Percentiles rank a stretch among this genome's conserved stretches.
Conservation (phyloP, 345 rosid species). For the Ailanthus altissimus region DNA sequence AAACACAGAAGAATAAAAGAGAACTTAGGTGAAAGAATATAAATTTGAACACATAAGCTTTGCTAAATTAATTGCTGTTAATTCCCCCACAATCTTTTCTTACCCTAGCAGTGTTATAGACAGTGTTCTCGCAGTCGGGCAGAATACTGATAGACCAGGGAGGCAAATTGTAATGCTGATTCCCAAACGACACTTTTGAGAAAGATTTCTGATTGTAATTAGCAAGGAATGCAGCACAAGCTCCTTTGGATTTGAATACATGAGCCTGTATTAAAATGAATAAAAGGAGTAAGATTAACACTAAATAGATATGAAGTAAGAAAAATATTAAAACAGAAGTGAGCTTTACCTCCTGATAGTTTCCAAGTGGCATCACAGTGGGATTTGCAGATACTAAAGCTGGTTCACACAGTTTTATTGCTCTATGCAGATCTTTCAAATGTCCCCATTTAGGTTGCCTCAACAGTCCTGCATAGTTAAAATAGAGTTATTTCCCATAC, state of each 20-base stretch:
- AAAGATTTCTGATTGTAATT: conserved; percentile 67
- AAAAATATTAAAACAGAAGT: conserved; percentile 10
- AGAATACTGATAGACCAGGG: conserved; percentile 99
- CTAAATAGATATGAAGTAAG: background rate
- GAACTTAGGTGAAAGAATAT: background rate
- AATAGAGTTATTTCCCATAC: conserved; percentile 4
- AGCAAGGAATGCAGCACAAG: conserved; percentile 93
- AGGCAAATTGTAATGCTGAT: conserved; percentile 86
- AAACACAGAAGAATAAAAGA: background rate
- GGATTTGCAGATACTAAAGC: conserved; percentile 79
- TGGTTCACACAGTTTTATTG: conserved; percentile 86
- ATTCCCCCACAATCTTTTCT: conserved; percentile 25
- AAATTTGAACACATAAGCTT: background rate
- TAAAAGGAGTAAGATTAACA: background rate
- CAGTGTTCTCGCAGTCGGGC: conserved; percentile 98
- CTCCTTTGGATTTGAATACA: conserved; percentile 70
- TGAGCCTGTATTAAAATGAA: conserved; percentile 62
- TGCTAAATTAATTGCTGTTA: background rate
- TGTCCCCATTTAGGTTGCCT: conserved; percentile 99
- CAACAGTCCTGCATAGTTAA: conserved; percentile 57
- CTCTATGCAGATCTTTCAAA: conserved; percentile 95
- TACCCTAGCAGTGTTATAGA: conserved; percentile 97
- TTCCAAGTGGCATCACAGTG: conserved; percentile 67
- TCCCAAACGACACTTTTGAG: conserved; percentile 73
- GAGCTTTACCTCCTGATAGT: conserved; percentile 75